phyloP scores from a whole-genome alignment of 2,329 filamentous ascomycete genomes.

The Karstenula rhodostoma region DNA sequence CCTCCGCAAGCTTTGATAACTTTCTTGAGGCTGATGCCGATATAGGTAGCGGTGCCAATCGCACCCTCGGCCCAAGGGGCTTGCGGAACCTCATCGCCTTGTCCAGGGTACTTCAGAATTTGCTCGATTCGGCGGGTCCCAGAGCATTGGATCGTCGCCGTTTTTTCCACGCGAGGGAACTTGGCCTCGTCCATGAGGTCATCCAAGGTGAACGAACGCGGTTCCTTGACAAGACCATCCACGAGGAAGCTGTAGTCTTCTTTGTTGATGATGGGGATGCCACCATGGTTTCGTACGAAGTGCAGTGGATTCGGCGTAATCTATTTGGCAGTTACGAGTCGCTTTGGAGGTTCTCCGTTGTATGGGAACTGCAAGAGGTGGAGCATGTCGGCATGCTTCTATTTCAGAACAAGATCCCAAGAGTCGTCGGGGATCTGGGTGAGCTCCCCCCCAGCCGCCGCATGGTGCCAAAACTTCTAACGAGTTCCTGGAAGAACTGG shows the following conservation, averaged over 20 bases:
- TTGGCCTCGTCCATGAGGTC: conserved; percentile 67
- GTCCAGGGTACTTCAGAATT: conserved; percentile 69
- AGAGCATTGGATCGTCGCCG: conserved; percentile 71
- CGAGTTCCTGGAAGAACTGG: background rate
- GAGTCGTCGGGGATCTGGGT: conserved; percentile 62
- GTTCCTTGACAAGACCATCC: conserved; percentile 68
- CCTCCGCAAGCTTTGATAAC: conserved; percentile 76
- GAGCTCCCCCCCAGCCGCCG: background rate
- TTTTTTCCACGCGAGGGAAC: conserved; percentile 68
- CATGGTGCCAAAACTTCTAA: background rate
- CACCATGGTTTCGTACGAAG: conserved; percentile 77
- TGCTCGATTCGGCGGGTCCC: conserved; percentile 75
- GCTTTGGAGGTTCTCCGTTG: conserved; percentile 54
- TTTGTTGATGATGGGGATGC: conserved; percentile 70
- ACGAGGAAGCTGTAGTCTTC: conserved; percentile 63
- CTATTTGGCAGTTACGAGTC: conserved; percentile 31
- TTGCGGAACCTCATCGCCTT: conserved; percentile 67
- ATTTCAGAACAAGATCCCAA: conserved; percentile 55
- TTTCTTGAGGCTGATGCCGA: conserved; percentile 54
- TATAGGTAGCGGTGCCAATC: conserved; percentile 71
- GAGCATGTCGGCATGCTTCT: conserved; percentile 56
- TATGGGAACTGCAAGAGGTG: conserved; percentile 58
- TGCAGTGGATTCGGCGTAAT: conserved; percentile 70
- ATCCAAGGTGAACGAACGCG: conserved; percentile 63
- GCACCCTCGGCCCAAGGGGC: conserved; percentile 62